Evolutionary conservation across 148 eudicot species (phyloP).

Genomic region (Spergularia bocconei): DNA sequence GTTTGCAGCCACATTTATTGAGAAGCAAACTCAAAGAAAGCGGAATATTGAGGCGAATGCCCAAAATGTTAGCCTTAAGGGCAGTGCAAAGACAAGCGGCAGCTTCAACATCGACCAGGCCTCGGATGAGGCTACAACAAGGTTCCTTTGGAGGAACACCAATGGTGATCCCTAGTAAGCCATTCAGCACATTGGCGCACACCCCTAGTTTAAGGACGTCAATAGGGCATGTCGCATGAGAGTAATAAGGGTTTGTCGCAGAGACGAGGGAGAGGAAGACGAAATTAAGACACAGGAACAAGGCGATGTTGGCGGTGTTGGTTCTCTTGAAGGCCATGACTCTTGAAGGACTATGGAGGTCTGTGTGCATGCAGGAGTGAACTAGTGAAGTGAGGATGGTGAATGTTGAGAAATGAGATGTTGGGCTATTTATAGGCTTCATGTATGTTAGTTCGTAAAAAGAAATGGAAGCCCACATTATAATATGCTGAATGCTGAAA

Average conservation of each 20-base stretch:
- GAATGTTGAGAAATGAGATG: background rate
- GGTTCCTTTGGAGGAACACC: conserved; percentile 51
- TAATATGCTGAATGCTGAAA: conserved; percentile 3
- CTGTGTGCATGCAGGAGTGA: background rate
- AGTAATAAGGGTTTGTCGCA: conserved; percentile 20
- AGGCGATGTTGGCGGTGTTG: conserved; percentile 2
- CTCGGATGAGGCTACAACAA: conserved; percentile 49
- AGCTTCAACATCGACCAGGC: conserved; percentile 54
- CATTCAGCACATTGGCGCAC: conserved; percentile 47
- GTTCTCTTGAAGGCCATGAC: conserved; percentile 20
- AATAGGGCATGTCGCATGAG: conserved; percentile 23
- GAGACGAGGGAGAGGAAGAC: conserved; percentile 35
- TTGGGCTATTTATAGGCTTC: conserved; percentile 21
- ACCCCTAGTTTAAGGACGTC: conserved; percentile 36
- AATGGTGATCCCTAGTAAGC: conserved; percentile 31
- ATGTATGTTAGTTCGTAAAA: background rate
- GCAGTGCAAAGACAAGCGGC: conserved; percentile 71
- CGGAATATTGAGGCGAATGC: conserved; percentile 48
- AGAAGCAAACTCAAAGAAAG: conserved; percentile 49
- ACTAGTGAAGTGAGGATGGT: conserved; percentile 12
- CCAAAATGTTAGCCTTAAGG: conserved; percentile 50
- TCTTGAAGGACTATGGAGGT: background rate
- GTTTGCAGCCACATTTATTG: conserved; percentile 41
- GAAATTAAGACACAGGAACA: conserved; percentile 40
- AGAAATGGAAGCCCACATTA: background rate